These are phyloP conservation scores for Claviceps sorghi DNA, from an alignment of 2,329 filamentous ascomycete genomes.

Conservation along the genomic window DNA sequence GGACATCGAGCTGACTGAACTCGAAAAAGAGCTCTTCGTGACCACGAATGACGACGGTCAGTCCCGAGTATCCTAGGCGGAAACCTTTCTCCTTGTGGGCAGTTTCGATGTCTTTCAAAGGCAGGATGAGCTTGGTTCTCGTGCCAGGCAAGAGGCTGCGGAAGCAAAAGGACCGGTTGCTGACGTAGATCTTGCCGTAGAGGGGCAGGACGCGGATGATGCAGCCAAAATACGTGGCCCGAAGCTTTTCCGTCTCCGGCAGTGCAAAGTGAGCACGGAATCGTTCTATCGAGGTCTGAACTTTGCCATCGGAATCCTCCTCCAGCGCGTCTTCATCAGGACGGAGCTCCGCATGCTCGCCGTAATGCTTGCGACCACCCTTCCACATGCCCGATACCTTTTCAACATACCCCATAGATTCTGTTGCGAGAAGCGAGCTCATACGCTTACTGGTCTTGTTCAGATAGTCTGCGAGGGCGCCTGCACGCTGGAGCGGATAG, in stretches of 20 bases:
- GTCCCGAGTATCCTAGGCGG: slow-evolving; percentile 74
- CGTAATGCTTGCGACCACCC: slow-evolving; percentile 79
- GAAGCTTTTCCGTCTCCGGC: slow-evolving; percentile 67
- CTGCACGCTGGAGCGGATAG: slow-evolving; percentile 72
- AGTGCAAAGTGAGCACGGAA: slow-evolving; percentile 85
- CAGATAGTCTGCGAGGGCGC: slow-evolving; percentile 66
- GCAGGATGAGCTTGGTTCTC: slow-evolving; percentile 81
- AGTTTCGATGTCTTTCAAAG: slow-evolving; percentile 81
- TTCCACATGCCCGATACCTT: slow-evolving; percentile 97
- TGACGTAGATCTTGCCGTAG: slow-evolving; percentile 94
- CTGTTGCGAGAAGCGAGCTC: slow-evolving; percentile 68
- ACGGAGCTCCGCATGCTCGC: slow-evolving; percentile 38
- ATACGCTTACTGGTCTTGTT: slow-evolving; percentile 66
- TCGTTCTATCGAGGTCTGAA: slow-evolving; percentile 55
- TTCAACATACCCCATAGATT: slow-evolving; percentile 91
- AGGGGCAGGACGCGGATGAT: slow-evolving; percentile 80
- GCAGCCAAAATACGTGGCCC: slow-evolving; percentile 84
- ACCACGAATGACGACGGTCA: slow-evolving; percentile 84
- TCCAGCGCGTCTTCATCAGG: slow-evolving; percentile 41
- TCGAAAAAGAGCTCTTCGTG: slow-evolving; percentile 97
- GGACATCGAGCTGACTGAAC: slow-evolving; percentile 59
- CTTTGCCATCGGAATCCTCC: slow-evolving; percentile 48
- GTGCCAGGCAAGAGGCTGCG: slow-evolving; percentile 80
- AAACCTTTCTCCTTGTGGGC: slow-evolving; percentile 93
- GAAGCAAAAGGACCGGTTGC: slow-evolving; percentile 78